Conservation (phyloP, 495 filamentous ascomycete species). For the Aspergillus sparsus region DNA sequence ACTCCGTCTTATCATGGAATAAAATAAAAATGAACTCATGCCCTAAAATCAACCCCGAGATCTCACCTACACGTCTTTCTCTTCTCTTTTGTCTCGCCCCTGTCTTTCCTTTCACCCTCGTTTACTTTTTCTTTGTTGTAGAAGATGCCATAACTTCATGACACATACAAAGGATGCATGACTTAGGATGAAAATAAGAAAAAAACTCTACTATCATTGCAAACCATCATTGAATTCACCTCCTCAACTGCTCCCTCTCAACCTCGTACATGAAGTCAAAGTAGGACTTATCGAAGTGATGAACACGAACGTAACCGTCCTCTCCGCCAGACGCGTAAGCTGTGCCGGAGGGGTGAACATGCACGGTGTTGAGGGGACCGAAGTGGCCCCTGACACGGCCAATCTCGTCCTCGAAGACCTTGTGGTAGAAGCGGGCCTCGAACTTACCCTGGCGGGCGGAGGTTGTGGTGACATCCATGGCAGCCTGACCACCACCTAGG, state of each 20-base stretch:
- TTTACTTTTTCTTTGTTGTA: slow-evolving; percentile 31
- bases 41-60: slow-evolving; percentile 38
- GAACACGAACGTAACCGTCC: slow-evolving; percentile 97
- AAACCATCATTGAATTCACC: slow-evolving; percentile 34
- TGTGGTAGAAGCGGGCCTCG: slow-evolving; percentile 98
- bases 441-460: slow-evolving; percentile 94
- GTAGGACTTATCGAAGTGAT: slow-evolving; percentile 97
- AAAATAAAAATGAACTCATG: slow-evolving; percentile 44
- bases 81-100: slow-evolving; percentile 18
- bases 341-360: slow-evolving; percentile 84
- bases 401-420: slow-evolving; percentile 98
- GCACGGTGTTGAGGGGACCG: slow-evolving; percentile 88
- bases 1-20: slow-evolving; percentile 52
- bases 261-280: slow-evolving; percentile 99
- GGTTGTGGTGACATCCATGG: slow-evolving; percentile 99
- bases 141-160: slow-evolving; percentile 42
- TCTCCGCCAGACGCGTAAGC: slow-evolving; percentile 93
- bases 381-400: slow-evolving; percentile 96
- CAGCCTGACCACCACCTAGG: slow-evolving; percentile 94
- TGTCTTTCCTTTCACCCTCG: slow-evolving; percentile 25
- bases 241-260: slow-evolving; percentile 66
- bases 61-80: slow-evolving; percentile 17
- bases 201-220: slow-evolving; percentile 16
- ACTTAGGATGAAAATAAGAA: slow-evolving; percentile 23
- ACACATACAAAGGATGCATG: slow-evolving; percentile 45